Evolutionary conservation across 176 grass and related monocot species (phyloP).

Genomic region (Sorghum bicolor): DNA sequence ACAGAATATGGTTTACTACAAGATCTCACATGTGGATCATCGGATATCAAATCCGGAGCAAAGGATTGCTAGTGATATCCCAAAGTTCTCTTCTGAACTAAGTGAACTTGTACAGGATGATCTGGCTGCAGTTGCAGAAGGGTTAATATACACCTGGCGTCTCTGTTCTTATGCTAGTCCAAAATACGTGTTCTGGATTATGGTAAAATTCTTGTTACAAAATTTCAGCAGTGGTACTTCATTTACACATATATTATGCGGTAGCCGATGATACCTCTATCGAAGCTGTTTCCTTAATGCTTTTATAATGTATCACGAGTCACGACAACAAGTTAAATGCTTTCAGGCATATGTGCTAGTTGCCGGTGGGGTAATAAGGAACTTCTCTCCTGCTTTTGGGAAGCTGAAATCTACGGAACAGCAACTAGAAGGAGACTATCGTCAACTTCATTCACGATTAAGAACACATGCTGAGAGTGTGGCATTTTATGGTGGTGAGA

Average conservation of each 20-base stretch:
- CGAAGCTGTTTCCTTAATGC: background rate
- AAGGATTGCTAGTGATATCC: slow-evolving; percentile 94
- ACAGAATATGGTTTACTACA: slow-evolving; percentile 99
- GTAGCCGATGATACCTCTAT: background rate
- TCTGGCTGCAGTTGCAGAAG: slow-evolving; percentile 89
- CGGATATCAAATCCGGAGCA: slow-evolving; percentile 90
- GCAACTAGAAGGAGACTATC: slow-evolving; percentile 95
- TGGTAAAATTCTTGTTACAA: slow-evolving; percentile 57
- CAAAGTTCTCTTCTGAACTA: slow-evolving; percentile 92
- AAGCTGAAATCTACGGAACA: slow-evolving; percentile 95
- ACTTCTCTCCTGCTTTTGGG: slow-evolving; percentile 94
- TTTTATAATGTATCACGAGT: background rate
- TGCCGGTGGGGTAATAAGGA: slow-evolving; percentile 74
- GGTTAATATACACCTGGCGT: slow-evolving; percentile 88
- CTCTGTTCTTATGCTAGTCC: slow-evolving; percentile 99
- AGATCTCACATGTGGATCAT: slow-evolving; percentile 94
- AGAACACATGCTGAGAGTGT: slow-evolving; percentile 98
- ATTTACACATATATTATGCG: background rate
- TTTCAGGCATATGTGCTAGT: slow-evolving; percentile 95
- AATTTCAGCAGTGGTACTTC: slow-evolving; percentile 12
- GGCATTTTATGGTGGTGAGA: slow-evolving; percentile 96
- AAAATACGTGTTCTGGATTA: slow-evolving; percentile 94
- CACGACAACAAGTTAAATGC: background rate
- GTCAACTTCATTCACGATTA: slow-evolving; percentile 92
- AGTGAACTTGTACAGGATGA: slow-evolving; percentile 98